Conservation (phyloP, 2,329 filamentous ascomycete species). For the Fusarium sp. region DNA sequence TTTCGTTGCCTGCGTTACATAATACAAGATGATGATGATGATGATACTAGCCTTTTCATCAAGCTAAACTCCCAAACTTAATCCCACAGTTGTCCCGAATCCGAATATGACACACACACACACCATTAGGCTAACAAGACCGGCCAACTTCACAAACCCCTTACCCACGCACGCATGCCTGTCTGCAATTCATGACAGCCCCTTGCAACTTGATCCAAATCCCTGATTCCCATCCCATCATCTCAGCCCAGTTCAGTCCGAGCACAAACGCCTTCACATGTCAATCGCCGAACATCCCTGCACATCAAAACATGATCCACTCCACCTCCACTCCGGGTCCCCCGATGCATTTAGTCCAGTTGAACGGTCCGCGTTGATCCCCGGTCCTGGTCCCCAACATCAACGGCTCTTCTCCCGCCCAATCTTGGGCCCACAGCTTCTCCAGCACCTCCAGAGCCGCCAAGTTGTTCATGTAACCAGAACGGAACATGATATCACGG, state of each 20-base stretch:
- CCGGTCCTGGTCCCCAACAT: constrained; percentile 47
- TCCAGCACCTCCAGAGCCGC: constrained; percentile 87
- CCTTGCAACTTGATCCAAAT: constrained; percentile 18
- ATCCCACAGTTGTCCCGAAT: constrained; percentile 16
- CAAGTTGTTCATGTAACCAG: constrained; percentile 93
- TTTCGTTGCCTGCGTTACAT: constrained; percentile 25
- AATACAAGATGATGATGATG: constrained; percentile 14
- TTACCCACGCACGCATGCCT: constrained; percentile 5
- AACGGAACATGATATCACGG: constrained; percentile 85
- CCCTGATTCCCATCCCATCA: constrained; percentile 19
- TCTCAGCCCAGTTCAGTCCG: constrained; percentile 15
- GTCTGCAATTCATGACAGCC: constrained; percentile 11
- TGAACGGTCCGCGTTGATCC: constrained; percentile 61
- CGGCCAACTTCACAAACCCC: constrained; percentile 10
- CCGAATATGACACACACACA: constrained; percentile 8
- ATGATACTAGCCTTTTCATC: constrained; percentile 14
- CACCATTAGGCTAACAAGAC: not conserved
- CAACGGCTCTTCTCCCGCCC: constrained; percentile 49
- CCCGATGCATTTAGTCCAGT: constrained; percentile 67
- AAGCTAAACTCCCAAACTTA: constrained; percentile 20
- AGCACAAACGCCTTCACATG: constrained; percentile 27
- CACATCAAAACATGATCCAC: constrained; percentile 71
- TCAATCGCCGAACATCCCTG: constrained; percentile 22
- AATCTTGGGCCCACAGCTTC: constrained; percentile 77
- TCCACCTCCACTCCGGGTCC: constrained; percentile 67